Evolutionary conservation across 1,139 yeast species (phyloP).

Genomic region (Williopsis jadinii): DNA sequence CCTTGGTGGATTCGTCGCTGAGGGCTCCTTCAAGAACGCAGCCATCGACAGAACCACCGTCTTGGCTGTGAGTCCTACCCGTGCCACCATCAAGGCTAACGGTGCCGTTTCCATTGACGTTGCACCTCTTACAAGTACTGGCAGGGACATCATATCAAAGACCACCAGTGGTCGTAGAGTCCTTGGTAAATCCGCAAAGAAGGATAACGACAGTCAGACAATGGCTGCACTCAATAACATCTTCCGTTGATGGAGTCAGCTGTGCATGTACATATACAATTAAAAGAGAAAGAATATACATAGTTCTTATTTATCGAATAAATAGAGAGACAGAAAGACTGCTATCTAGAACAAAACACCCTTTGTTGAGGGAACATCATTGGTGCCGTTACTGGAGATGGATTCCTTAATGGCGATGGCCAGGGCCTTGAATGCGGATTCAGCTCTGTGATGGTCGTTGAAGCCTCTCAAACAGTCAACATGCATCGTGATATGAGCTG

Average conservation of each 20-base stretch:
- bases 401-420: conserved; percentile 92
- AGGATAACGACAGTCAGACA: too few species aligned
- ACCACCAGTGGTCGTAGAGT: background rate
- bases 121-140: background rate
- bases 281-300: background rate
- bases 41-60: conserved; percentile 20
- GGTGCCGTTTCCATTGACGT: conserved; percentile 16
- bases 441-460: conserved; percentile 95
- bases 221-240: background rate
- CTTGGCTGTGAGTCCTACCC: conserved; percentile 6
- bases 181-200: too few species aligned
- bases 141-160: background rate
- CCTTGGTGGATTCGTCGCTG: conserved; percentile 66
- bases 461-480: conserved; percentile 90
- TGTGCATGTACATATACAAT: background rate
- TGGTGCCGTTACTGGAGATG: conserved; percentile 69
- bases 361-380: conserved; percentile 93
- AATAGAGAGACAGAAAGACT: too few species aligned
- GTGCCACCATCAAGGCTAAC: conserved; percentile 10
- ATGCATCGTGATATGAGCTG: conserved; percentile 84
- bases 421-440: conserved; percentile 90
- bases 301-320: background rate
- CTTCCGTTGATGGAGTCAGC: background rate
- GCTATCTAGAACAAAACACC: conserved; percentile 62
- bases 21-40: conserved; percentile 9